phyloP scores from a whole-genome alignment of 768 basidiomycete species.

The Leccinum rimulosum region DNA sequence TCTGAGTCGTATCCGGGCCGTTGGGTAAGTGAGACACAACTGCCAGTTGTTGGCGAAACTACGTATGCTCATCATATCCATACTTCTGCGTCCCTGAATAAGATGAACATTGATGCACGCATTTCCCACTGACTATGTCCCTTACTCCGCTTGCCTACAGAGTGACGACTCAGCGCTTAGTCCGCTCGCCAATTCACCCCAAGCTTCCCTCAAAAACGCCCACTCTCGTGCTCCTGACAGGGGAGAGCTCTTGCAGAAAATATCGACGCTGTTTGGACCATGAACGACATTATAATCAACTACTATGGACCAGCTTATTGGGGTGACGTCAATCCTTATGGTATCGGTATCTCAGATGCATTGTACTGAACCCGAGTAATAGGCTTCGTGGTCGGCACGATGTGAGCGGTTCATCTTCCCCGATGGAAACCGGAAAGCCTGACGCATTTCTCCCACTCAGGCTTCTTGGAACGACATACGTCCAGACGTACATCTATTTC shows the following conservation, averaged over 20 bases:
- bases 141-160: background rate
- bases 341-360: background rate
- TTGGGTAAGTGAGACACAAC: no score
- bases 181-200: background rate
- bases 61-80: background rate
- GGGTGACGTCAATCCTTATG: background rate
- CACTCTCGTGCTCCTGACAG: background rate
- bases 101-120: background rate
- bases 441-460: background rate
- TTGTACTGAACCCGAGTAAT: background rate
- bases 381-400: slow-evolving; percentile 11
- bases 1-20: background rate
- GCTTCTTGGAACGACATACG: slow-evolving; percentile 6
- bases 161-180: background rate
- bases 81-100: background rate
- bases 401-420: background rate
- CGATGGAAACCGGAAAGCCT: background rate
- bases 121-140: background rate
- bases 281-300: background rate
- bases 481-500: slow-evolving; percentile 9
- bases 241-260: background rate
- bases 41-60: background rate
- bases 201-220: background rate
- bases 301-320: slow-evolving; percentile 2
- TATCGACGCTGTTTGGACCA: background rate